Percentiles rank a stretch among this genome's conserved stretches.
These are phyloP conservation scores for Curvularia lunata DNA, from an alignment of 2,329 filamentous ascomycete species.

Conservation along the genomic window DNA sequence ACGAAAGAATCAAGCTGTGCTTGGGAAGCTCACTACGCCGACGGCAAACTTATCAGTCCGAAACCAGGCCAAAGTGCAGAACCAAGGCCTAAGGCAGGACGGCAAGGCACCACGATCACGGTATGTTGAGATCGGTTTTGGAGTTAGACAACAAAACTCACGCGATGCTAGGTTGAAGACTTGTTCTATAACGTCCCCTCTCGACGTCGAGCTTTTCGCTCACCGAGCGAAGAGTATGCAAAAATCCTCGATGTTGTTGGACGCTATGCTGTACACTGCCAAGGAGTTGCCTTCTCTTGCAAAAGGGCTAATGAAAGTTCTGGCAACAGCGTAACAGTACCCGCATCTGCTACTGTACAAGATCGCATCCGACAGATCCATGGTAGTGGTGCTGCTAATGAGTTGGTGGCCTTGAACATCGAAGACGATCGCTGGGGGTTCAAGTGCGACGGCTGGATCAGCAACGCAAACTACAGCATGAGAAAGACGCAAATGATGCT, in stretches of 20 bases:
- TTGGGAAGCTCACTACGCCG: slow-evolving; percentile 86
- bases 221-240: slow-evolving; percentile 91
- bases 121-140: slow-evolving; percentile 51
- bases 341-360: slow-evolving; percentile 71
- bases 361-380: slow-evolving; percentile 93
- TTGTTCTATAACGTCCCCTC: slow-evolving; percentile 96
- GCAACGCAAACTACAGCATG: slow-evolving; percentile 92
- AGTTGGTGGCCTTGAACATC: slow-evolving; percentile 77
- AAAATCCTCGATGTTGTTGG: slow-evolving; percentile 97
- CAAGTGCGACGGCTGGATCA: slow-evolving; percentile 78
- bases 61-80: slow-evolving; percentile 89
- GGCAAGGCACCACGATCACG: slow-evolving; percentile 90
- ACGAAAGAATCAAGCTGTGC: slow-evolving; percentile 87
- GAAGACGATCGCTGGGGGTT: slow-evolving; percentile 83
- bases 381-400: slow-evolving; percentile 82
- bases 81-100: slow-evolving; percentile 85
- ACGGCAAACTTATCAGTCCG: slow-evolving; percentile 78
- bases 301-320: slow-evolving; percentile 93
- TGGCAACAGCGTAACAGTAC: slow-evolving; percentile 75
- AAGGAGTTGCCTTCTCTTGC: slow-evolving; percentile 91
- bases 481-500: slow-evolving; percentile 87
- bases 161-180: slow-evolving; percentile 72
- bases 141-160: slow-evolving; percentile 15
- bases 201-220: slow-evolving; percentile 86
- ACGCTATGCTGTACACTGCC: slow-evolving; percentile 89